These are phyloP conservation scores for Penicillium sp. DNA, from an alignment of 2,329 filamentous ascomycete genomes.

Conservation along the genomic window DNA sequence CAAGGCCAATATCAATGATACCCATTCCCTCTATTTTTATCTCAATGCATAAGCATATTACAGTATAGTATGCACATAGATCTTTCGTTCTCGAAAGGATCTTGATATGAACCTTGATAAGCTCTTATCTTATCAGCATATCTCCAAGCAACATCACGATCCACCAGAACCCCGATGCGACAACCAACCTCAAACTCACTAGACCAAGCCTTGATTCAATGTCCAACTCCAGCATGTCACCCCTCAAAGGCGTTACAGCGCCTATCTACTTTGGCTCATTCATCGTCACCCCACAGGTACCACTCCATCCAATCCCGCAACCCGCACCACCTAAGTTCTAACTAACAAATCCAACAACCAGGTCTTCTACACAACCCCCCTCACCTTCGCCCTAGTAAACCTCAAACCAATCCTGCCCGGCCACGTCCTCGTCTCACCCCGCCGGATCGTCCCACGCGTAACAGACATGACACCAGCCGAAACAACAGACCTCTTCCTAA, in stretches of 20 bases:
- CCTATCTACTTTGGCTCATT: constrained; percentile 69
- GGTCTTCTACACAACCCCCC: constrained; percentile 80
- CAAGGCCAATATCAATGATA: constrained; percentile 29
- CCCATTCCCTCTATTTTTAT: constrained; percentile 16
- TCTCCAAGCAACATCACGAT: constrained; percentile 2
- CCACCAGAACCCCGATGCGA: neutral
- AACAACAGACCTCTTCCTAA: constrained; percentile 79
- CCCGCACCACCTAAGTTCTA: neutral
- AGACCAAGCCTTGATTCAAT: neutral
- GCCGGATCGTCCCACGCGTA: constrained; percentile 64
- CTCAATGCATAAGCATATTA: neutral
- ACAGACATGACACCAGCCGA: constrained; percentile 69
- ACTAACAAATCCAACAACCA: constrained; percentile 37
- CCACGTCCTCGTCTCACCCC: constrained; percentile 85
- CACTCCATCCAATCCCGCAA: neutral
- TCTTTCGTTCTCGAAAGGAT: neutral
- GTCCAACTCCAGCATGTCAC: constrained; percentile 23
- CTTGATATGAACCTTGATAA: constrained; percentile 1
- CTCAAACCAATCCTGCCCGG: constrained; percentile 90
- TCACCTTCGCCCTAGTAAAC: constrained; percentile 88
- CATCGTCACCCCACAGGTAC: constrained; percentile 69
- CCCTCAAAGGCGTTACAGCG: constrained; percentile 29
- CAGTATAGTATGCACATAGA: too few relatives aligned
- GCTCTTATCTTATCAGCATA: constrained; percentile 1
- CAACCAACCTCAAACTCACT: neutral